These are phyloP conservation scores for Rhynchosporium agropyri DNA, from an alignment of 2,329 filamentous ascomycete species.

Conservation along the genomic window DNA sequence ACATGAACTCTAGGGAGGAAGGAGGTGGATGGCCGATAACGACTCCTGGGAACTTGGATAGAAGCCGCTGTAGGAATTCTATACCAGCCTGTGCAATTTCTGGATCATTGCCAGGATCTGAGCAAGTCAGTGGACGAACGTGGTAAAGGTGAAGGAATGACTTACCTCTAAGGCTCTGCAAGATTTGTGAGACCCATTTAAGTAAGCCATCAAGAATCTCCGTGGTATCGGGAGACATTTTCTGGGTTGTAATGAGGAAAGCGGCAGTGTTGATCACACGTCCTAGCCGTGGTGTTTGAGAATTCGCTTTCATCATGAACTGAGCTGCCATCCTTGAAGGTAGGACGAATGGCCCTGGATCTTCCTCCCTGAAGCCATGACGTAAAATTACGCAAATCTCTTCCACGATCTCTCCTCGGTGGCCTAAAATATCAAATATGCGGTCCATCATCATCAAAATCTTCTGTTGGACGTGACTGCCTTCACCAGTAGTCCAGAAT, in stretches of 20 bases:
- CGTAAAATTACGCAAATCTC: conserved; percentile 71
- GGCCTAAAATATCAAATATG: conserved; percentile 56
- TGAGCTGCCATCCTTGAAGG: conserved; percentile 65
- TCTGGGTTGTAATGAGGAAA: conserved; percentile 66
- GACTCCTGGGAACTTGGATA: conserved; percentile 62
- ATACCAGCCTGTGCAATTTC: conserved; percentile 75
- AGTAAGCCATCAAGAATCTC: conserved; percentile 56
- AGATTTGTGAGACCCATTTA: conserved; percentile 63
- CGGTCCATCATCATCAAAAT: conserved; percentile 55
- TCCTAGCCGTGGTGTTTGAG: conserved; percentile 58
- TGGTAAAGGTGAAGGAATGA: background rate
- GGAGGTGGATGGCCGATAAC: conserved; percentile 60
- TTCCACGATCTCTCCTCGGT: conserved; percentile 69
- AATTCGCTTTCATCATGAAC: conserved; percentile 62
- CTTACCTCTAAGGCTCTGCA: conserved; percentile 64
- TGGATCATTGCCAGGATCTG: conserved; percentile 63
- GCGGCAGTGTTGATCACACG: conserved; percentile 71
- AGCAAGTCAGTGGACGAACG: conserved; percentile 14
- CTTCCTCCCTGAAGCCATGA: conserved; percentile 73
- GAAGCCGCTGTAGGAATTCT: conserved; percentile 68
- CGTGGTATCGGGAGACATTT: conserved; percentile 50
- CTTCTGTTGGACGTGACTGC: conserved; percentile 53
- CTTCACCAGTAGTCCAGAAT: conserved; percentile 53
- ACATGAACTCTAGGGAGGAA: conserved; percentile 64
- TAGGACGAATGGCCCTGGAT: conserved; percentile 77